Evolutionary conservation across 345 rosid genomes (phyloP), one percentile per base, ranked within the genome.

Genomic region (Linum usitatissimum): DNA sequence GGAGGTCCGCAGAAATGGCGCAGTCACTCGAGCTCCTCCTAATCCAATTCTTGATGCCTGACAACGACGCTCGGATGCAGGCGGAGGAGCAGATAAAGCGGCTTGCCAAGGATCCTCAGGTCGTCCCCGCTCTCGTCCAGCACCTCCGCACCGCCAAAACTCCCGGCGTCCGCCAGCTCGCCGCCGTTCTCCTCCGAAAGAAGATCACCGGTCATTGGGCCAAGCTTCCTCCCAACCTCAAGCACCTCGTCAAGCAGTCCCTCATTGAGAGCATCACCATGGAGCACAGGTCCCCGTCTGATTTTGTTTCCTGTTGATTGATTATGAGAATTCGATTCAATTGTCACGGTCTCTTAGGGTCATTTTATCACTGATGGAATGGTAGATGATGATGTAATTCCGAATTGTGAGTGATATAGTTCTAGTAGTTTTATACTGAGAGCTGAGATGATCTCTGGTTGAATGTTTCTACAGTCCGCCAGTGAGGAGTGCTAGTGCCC

Each of bases 131-230:
- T 34, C 92, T 93, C 4, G 76, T 86, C 55, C 96, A 93, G 70
- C 99, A 90, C 76, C 96, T 93, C 66, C 99, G 99, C 72, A 93
- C 97, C 18, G 99, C 99, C 48, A 93, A 93, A 78, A 90, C 97
- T 38, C 99, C 99, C 17, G 87, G 86, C 65, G 99, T 93, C 69
- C 97, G 97, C 64, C 99, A 93, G 75, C 88, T 93, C 36, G 91
- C 99, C 62, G 99, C 99, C 65, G 99, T 93, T 3, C 96, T 93
- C 80, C 96, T 93, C 71, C 90, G 99, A 13, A 90, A 93, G 86
- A 93, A 90, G 81, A 87, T 93, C 77, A 93, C 96, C 6, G 99
- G 96, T 6, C 99, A 93, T 70, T 93, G 97, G 99, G 78, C 96
- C n/a, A 93, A 90, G 83, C 90, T 93, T 20, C 45, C 97, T 30